Base-by-base conservation (phyloP, 352 stramenopile genomes). In the Aphanomyces euteiches region DNA sequence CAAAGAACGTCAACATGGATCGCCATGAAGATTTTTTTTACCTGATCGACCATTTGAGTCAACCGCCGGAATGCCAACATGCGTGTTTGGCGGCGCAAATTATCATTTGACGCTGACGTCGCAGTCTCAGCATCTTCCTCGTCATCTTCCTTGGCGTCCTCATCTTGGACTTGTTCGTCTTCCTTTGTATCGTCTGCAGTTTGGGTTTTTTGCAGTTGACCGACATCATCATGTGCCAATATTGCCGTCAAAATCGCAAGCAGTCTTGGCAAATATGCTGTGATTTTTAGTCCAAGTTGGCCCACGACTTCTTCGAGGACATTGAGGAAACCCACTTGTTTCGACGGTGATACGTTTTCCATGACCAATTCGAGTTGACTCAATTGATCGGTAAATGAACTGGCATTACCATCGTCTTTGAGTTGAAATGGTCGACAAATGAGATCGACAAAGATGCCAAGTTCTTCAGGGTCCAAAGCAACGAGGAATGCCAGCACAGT, bases 401-500 rank as follows among this genome's bases (percentile, higher is more conserved):
- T 48, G 47, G 56, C 38, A 64, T 47, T 10, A 64, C 69, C 59
- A 41, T 39, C 39, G 54, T 38, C 28, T 17, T 58, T 21, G 8
- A 93, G 74, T 57, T 93, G 78, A 72, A 98, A 97, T 1, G 90
- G 85, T 5, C 90, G 85, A 21, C 96, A 77, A 19, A 97, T 92
- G 19, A 98, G 75, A 66, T 91, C 80, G 28, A 98, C 82, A 68
- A 98, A 96, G 28, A 84, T 87, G 17, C 77, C 75, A 10, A 98
- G 78, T 53, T 97, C 90, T 21, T 75, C 60, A 0, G 83, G 68
- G 5, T 93, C 79, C 36, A 97, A 73, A 1, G 83, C 86, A 5
- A 90, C 87, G 28, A 98, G 61, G 61, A 97, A 98, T 43, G 87
- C 81, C 34, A 98, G 78, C 54, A 98, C 94, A 2, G 90, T 88